Evolutionary conservation across 495 filamentous ascomycete species (phyloP), one percentile per base, ranked within the genome.

Genomic region (Talaromyces thailandensis): DNA sequence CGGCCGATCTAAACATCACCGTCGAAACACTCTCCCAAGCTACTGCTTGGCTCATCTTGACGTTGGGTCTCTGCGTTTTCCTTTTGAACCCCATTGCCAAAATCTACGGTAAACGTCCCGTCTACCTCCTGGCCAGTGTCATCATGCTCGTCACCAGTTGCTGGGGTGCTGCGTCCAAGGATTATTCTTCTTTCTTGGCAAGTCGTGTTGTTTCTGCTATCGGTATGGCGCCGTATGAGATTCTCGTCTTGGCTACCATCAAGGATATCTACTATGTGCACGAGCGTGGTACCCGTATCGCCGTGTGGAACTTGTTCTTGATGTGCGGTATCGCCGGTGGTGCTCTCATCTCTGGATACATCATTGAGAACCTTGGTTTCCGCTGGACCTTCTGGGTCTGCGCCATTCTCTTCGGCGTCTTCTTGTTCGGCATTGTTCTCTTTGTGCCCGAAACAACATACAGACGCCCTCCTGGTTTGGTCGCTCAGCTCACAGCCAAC

Each of bases 251-350:
- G 8, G 71, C 78, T 14, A 79, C 80, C 0, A 80, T 83, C 35
- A 75, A 77, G n/a, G 83, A 86, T 63, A 68, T 83, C 29, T 86
- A 82, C 67, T 86, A 83, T 66, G 67, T 86, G 14, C 82, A 86
- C 64, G 79, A 86, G 63, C 72, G 83, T 12, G 83, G 80, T n/a
- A 73, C 72, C 2, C 67, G 82, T 23, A 71, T 76, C 40, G 70
- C 74, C 4, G 66, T 81, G 12, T 84, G 82, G 65, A 77, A 71
- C 12, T 67, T 73, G 12, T 76, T 78, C 32, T 70, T 81, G 7
- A 67, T 76, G 0, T 71, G 74, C 3, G 80, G 80, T 16, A 79
- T 78, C 2, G 66, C 74, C 1, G 64, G 73, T 14, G 80, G 81
- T 0, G 74, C 81, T 21, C 72, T 83, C 43, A 76, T 84, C 32